phyloP scores from a whole-genome alignment of 2,329 filamentous ascomycete species.

The Fusarium aywerte region DNA sequence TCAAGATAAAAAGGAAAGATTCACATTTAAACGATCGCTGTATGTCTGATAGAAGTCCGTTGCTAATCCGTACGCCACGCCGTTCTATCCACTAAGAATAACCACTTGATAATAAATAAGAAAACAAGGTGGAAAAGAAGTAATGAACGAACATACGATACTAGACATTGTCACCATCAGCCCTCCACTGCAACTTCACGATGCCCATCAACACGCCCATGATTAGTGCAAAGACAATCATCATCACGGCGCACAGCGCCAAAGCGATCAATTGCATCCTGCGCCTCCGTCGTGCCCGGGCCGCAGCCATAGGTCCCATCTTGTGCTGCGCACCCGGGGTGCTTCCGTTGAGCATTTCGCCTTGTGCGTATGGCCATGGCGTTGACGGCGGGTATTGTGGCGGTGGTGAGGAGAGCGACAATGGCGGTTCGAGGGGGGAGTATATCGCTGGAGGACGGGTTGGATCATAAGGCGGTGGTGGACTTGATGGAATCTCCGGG shows the following conservation, averaged over 20 bases:
- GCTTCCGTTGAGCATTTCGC: slow-evolving; percentile 27
- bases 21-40: background rate
- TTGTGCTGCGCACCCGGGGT: slow-evolving; percentile 34
- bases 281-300: slow-evolving; percentile 36
- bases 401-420: slow-evolving; percentile 15
- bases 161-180: slow-evolving; percentile 22
- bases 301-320: slow-evolving; percentile 40
- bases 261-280: slow-evolving; percentile 41
- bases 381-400: slow-evolving; percentile 36
- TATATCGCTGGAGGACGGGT: slow-evolving; percentile 43
- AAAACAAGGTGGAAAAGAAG: background rate
- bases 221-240: slow-evolving; percentile 45
- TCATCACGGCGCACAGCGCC: slow-evolving; percentile 29
- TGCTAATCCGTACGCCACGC: slow-evolving; percentile 20
- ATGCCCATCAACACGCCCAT: slow-evolving; percentile 45
- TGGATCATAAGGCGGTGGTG: slow-evolving; percentile 47
- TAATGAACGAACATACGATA: background rate
- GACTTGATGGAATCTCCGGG: slow-evolving; percentile 35
- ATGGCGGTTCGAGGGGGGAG: slow-evolving; percentile 33
- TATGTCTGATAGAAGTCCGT: background rate
- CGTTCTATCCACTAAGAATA: background rate
- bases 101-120: background rate
- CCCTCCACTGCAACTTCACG: slow-evolving; percentile 38
- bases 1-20: background rate
- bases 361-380: slow-evolving; percentile 36